Evolutionary conservation across 495 filamentous ascomycete genomes (phyloP).

Genomic region (Cladorrhinum samala): DNA sequence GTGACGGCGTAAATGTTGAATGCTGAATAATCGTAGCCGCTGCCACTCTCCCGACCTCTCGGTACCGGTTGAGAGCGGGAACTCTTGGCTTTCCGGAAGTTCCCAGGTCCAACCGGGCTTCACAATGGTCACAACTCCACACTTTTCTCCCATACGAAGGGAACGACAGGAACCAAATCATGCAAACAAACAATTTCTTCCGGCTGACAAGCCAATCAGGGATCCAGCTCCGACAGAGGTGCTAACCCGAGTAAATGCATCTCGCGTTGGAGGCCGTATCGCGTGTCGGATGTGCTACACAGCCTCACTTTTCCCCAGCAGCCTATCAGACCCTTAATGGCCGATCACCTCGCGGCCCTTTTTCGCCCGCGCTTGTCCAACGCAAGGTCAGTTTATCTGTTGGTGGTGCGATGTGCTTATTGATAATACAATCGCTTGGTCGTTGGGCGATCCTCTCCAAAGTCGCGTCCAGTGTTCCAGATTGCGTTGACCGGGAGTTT

Average conservation of each 20-base stretch:
- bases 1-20: too few relatives aligned
- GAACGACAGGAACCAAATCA: too few relatives aligned
- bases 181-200: too few relatives aligned
- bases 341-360: constrained; percentile 5
- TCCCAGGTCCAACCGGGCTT: background rate
- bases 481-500: background rate
- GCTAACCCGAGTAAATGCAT: background rate
- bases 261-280: constrained; percentile 3
- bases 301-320: constrained; percentile 16
- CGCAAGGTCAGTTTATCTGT: background rate
- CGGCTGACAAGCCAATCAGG: too few relatives aligned
- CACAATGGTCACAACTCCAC: background rate
- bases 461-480: background rate
- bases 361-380: background rate
- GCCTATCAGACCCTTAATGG: constrained; percentile 20
- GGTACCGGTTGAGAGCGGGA: background rate
- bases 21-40: too few relatives aligned
- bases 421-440: too few relatives aligned
- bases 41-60: background rate
- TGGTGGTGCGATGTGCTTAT: too few relatives aligned
- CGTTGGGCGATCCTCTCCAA: background rate
- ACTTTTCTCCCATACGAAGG: background rate
- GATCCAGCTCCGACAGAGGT: background rate
- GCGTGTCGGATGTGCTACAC: constrained; percentile 6
- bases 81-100: background rate